Evolutionary conservation across 2,329 filamentous ascomycete genomes (phyloP), one percentile per base, ranked within the genome.

Genomic region (Neonectria coccinea): DNA sequence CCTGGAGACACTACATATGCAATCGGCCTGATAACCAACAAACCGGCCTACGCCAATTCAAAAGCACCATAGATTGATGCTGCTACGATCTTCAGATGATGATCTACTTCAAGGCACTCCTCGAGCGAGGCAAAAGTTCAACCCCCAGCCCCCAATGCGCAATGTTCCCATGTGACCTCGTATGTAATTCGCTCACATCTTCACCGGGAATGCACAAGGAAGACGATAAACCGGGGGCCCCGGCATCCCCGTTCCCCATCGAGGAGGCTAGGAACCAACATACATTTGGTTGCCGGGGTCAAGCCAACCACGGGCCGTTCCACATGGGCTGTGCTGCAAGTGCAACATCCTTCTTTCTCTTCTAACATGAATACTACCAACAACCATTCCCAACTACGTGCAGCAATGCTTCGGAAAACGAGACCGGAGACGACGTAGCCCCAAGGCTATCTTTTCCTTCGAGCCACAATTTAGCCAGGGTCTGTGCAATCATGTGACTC

Each of bases 191-290:
- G 16, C 29, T 33, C 48, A 33, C 33, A 9, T 20, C 5, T 20
- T 5, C 47, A 20, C 47, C n/a, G 10, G 18, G 18, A 14, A n/a
- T 33, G 27, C 16, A 9, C 3, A 20, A 9, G 33, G 12, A 51
- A 10, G 8, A 25, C 8, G 8, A 31, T 8, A 20, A 11, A 11
- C 27, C n/a, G n/a, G 48, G 48, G 48, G n/a, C 12, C 6, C n/a
- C n/a, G n/a, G 48, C 9, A 18, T 31, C 14, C 44, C 27, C 2
- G 3, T 9, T n/a, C 16, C 29, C 27, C 27, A 18, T 39, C 16
- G 4, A 50, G 16, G 31, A 50, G 47, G 10, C 48, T 33, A 51
- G 48, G n/a, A 33, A 51, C 48, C 48, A 51, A 33, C 27, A 33
- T 51, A 11, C 48, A 33, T n/a, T 33, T 33, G n/a, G n/a, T 5